Evolutionary conservation across 2,329 filamentous ascomycete genomes (phyloP).

Genomic region (Alternaria ventricosa): DNA sequence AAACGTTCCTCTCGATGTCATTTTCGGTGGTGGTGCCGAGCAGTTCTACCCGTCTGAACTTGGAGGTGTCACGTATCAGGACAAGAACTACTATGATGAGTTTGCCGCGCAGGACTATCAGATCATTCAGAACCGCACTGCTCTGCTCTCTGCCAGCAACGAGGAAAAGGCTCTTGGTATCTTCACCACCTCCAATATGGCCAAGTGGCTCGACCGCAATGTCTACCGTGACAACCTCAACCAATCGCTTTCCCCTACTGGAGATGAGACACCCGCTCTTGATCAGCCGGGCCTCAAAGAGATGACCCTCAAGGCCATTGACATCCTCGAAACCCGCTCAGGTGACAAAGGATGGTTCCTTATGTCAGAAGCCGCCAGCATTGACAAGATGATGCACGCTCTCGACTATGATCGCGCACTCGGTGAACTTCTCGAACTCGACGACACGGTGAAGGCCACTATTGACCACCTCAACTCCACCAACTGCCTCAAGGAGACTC

Average conservation of each 20-base stretch:
- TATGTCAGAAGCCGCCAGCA: constrained; percentile 84
- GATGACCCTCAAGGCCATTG: constrained; percentile 87
- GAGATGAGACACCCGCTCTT: constrained; percentile 66
- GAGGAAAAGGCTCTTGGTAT: constrained; percentile 74
- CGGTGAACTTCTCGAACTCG: constrained; percentile 82
- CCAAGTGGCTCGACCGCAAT: constrained; percentile 87
- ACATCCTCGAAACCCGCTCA: constrained; percentile 72
- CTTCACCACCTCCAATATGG: constrained; percentile 76
- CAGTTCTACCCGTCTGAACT: constrained; percentile 68
- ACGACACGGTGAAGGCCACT: constrained; percentile 81
- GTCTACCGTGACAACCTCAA: constrained; percentile 75
- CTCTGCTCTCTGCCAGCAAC: constrained; percentile 65
- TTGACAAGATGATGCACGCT: constrained; percentile 88
- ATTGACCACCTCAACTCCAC: constrained; percentile 71
- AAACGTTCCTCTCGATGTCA: constrained; percentile 73
- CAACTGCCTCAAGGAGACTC: constrained; percentile 73
- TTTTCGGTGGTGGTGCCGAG: constrained; percentile 83
- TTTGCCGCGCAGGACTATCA: constrained; percentile 77
- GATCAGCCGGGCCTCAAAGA: constrained; percentile 86
- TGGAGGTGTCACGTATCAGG: constrained; percentile 68
- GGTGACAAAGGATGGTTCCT: constrained; percentile 80
- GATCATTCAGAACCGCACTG: constrained; percentile 76
- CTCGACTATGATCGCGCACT: constrained; percentile 87
- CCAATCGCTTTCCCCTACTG: constrained; percentile 72
- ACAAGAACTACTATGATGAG: constrained; percentile 74